Percentiles rank a stretch among this genome's conserved stretches.
These are phyloP conservation scores for Magnaporthales sp. DNA, from an alignment of 2,329 filamentous ascomycete species.

Conservation along the genomic window DNA sequence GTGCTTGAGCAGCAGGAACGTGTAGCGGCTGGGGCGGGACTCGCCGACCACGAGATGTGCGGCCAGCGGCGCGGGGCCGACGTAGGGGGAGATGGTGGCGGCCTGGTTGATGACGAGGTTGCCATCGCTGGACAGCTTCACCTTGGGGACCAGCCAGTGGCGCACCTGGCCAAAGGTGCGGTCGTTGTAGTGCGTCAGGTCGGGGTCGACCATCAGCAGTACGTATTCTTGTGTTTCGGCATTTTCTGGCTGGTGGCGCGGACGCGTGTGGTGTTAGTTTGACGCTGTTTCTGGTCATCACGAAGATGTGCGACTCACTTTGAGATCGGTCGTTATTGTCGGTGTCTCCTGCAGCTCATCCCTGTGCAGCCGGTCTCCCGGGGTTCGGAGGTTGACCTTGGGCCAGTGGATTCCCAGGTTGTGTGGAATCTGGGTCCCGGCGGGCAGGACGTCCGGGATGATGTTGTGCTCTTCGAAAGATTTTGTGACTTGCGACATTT, in stretches of 20 bases:
- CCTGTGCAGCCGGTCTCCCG: not conserved
- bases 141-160: conserved; percentile 1
- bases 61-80: not conserved
- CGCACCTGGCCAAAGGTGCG: not conserved
- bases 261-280: not conserved
- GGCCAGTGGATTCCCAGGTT: conserved; percentile 1
- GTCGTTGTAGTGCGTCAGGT: conserved; percentile 4
- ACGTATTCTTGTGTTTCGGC: not conserved
- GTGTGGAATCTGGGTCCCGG: not conserved
- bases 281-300: not conserved
- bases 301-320: not conserved
- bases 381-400: not conserved
- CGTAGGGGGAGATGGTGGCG: not conserved
- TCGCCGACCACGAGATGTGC: not conserved
- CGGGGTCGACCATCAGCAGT: not conserved
- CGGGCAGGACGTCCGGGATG: not conserved
- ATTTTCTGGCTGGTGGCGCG: not conserved
- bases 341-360: not conserved
- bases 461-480: conserved; percentile 1
- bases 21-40: not conserved
- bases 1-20: conserved; percentile 1
- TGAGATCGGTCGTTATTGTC: not conserved
- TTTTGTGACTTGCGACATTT: not conserved
- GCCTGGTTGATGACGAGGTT: not conserved
- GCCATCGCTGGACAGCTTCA: not conserved